Conservation (phyloP, 768 basidiomycete species). For the Boletus pseudo-olivaceus region DNA sequence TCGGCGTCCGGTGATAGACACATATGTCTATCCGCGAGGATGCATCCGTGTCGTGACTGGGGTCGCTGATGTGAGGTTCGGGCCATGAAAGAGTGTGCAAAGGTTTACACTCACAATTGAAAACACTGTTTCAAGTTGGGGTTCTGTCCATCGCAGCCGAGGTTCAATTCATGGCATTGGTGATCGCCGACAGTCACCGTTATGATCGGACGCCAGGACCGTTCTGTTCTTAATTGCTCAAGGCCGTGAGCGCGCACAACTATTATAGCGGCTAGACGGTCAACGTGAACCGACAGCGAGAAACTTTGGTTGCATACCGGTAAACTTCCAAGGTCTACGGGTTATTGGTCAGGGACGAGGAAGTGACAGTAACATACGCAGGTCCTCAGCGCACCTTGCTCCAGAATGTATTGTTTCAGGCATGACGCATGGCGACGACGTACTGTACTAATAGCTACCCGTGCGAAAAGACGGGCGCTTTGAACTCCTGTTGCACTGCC, state of each 20-base stretch:
- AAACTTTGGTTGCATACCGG: neutral
- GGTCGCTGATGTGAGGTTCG: neutral
- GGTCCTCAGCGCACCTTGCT: too few species aligned
- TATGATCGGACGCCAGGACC: conserved; percentile 66
- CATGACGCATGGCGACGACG: too few species aligned
- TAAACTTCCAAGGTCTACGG: conserved; percentile 10
- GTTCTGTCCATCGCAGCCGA: conserved; percentile 70
- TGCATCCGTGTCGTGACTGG: conserved; percentile 39
- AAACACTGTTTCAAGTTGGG: conserved; percentile 57
- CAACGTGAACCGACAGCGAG: too few species aligned
- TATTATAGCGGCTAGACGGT: conserved; percentile 5
- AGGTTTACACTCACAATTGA: conserved; percentile 42
- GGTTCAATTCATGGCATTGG: conserved; percentile 49
- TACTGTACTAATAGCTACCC: too few species aligned
- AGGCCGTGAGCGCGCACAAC: conserved; percentile 41
- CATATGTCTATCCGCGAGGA: conserved; percentile 48
- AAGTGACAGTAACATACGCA: neutral
- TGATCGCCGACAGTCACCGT: conserved; percentile 53
- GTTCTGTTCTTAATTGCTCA: conserved; percentile 49
- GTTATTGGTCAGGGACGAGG: neutral
- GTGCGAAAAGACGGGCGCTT: too few species aligned
- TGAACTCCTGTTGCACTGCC: too few species aligned
- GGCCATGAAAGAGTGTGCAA: neutral
- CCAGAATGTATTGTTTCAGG: too few species aligned
- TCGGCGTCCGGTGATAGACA: conserved; percentile 54